A percentile compares a stretch with the other conserved stretches of the same genome.
phyloP scores from a whole-genome alignment of 2,329 filamentous ascomycete genomes.

The Ophiocordyceps camponoti-rufipedis region DNA sequence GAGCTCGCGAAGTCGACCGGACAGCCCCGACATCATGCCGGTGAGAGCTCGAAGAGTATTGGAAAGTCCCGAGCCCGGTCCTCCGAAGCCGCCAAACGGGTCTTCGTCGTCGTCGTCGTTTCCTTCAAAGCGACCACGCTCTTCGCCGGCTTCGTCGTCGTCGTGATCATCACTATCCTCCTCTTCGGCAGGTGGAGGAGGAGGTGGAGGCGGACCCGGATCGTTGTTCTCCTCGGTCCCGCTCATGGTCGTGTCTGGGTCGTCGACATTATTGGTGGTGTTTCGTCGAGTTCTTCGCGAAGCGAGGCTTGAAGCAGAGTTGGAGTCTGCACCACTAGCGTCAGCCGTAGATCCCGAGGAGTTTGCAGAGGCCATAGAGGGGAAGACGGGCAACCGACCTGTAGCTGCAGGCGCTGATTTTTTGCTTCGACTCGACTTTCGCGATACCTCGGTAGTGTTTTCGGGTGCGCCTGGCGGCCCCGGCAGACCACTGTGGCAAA shows the following conservation, averaged over 20 bases:
- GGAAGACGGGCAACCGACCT: slow-evolving; percentile 12
- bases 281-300: slow-evolving; percentile 35
- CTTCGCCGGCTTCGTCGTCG: slow-evolving; percentile 19
- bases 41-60: slow-evolving; percentile 72
- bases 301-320: slow-evolving; percentile 18
- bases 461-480: slow-evolving; percentile 46
- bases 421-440: slow-evolving; percentile 56
- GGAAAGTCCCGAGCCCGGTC: slow-evolving; percentile 49
- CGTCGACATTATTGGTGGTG: slow-evolving; percentile 26
- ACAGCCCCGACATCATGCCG: slow-evolving; percentile 80
- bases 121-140: slow-evolving; percentile 38
- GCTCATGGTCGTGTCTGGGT: slow-evolving; percentile 54
- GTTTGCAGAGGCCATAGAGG: neutral
- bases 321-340: slow-evolving; percentile 12
- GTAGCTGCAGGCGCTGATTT: slow-evolving; percentile 32
- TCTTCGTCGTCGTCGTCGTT: slow-evolving; percentile 44
- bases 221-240: slow-evolving; percentile 41
- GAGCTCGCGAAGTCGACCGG: slow-evolving; percentile 61
- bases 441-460: slow-evolving; percentile 32
- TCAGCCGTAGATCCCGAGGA: neutral
- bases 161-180: slow-evolving; percentile 17
- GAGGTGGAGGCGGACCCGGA: slow-evolving; percentile 22
- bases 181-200: slow-evolving; percentile 20
- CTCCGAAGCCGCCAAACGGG: slow-evolving; percentile 48
- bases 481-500: slow-evolving; percentile 7